A percentile compares a stretch with the other conserved stretches of the same genome.
These are phyloP conservation scores for Trichoderma brevicompactum DNA, from an alignment of 2,329 filamentous ascomycete genomes.

Conservation along the genomic window DNA sequence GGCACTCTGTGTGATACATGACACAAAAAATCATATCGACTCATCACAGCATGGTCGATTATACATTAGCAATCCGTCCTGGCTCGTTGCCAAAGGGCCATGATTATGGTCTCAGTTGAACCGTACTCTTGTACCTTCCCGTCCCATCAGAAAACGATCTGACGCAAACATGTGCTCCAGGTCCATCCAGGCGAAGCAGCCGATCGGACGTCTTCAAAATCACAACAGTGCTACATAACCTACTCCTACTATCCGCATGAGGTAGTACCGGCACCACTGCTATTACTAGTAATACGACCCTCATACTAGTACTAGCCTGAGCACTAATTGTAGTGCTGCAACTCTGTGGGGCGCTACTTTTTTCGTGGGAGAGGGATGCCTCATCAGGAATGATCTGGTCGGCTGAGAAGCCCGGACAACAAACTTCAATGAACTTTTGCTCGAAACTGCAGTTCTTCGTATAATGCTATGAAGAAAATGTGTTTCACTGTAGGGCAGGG, in stretches of 20 bases:
- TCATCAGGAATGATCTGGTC: slow-evolving; percentile 14
- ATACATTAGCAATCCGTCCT: not conserved
- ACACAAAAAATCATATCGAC: not conserved
- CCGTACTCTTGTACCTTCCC: not conserved
- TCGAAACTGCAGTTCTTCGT: not conserved
- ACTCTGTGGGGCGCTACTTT: slow-evolving; percentile 2
- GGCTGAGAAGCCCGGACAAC: slow-evolving; percentile 17
- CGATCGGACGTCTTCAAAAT: slow-evolving; percentile 15
- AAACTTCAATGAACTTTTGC: slow-evolving; percentile 7
- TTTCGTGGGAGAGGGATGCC: not conserved
- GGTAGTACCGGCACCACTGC: slow-evolving; percentile 14
- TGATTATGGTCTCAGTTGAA: not conserved
- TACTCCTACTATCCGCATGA: slow-evolving; percentile 20
- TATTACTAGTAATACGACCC: slow-evolving; percentile 5
- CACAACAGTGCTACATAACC: slow-evolving; percentile 3
- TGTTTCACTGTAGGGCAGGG: not conserved
- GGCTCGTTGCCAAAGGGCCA: not conserved
- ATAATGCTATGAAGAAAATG: not conserved
- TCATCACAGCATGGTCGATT: not conserved
- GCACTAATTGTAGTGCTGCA: not conserved
- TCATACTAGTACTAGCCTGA: slow-evolving; percentile 1
- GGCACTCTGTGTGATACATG: not conserved
- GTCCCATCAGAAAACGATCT: slow-evolving; percentile 3
- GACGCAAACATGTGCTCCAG: not conserved
- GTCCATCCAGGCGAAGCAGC: slow-evolving; percentile 2